phyloP scores from a whole-genome alignment of 2,329 filamentous ascomycete species.

The Ceratocystis eucalypticola region DNA sequence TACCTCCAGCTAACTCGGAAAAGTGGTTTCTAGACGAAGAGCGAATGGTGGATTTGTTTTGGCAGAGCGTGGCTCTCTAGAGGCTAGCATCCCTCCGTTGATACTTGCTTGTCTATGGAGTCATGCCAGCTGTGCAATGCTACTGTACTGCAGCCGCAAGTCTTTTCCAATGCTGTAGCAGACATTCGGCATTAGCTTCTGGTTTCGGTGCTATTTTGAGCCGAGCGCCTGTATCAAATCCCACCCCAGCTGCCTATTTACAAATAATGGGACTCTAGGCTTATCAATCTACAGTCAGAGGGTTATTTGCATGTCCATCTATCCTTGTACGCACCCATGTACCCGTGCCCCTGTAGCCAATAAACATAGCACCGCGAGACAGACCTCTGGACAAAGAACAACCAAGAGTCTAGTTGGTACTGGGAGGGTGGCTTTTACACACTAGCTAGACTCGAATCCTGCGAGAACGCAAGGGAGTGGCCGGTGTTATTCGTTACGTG shows the following conservation, averaged over 20 bases:
- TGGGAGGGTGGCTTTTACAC: background rate
- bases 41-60: too few species aligned
- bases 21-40: background rate
- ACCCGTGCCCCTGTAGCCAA: background rate
- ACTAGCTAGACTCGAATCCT: background rate
- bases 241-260: background rate
- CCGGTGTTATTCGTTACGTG: slow-evolving; percentile 1
- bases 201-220: background rate
- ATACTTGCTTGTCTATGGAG: too few species aligned
- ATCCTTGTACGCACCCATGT: background rate
- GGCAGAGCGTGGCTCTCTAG: too few species aligned
- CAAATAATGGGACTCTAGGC: background rate
- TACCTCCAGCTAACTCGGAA: background rate
- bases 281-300: background rate
- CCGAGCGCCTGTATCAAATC: background rate
- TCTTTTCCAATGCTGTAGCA: background rate
- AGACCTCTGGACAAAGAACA: background rate
- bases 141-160: background rate
- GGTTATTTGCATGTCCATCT: background rate
- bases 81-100: too few species aligned
- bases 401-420: background rate
- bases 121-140: too few species aligned
- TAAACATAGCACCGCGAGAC: background rate
- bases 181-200: background rate
- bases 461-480: background rate